Percentiles rank a stretch among this genome's conserved stretches.
Evolutionary conservation across 805 yeast species (phyloP).

Genomic region (Hanseniaspora thailandica): DNA sequence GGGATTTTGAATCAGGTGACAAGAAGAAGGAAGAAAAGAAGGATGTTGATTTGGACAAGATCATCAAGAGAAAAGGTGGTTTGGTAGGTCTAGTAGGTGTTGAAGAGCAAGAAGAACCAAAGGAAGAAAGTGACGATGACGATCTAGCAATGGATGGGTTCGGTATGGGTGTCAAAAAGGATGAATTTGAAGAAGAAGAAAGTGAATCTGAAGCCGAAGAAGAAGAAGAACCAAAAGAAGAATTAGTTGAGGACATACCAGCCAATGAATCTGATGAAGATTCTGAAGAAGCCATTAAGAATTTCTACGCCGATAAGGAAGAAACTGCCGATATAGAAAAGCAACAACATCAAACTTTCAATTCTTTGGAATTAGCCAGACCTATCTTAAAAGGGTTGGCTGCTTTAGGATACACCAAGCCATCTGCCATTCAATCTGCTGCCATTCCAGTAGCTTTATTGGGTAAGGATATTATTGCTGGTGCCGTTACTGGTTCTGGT

Average conservation of each 20-base stretch:
- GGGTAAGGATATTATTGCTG: constrained; percentile 96
- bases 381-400: constrained; percentile 78
- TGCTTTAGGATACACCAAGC: constrained; percentile 69
- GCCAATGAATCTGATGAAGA: constrained; percentile 24
- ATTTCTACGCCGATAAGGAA: constrained; percentile 52
- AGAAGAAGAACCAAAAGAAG: constrained; percentile 21
- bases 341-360: constrained; percentile 53
- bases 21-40: constrained; percentile 25
- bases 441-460: constrained; percentile 84
- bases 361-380: constrained; percentile 69
- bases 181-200: constrained; percentile 27
- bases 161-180: constrained; percentile 30
- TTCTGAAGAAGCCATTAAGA: constrained; percentile 69
- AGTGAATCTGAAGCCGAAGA: constrained; percentile 25
- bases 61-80: constrained; percentile 80
- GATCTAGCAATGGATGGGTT: constrained; percentile 32
- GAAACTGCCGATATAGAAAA: constrained; percentile 45
- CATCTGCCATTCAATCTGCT: constrained; percentile 89
- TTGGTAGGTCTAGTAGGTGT: constrained; percentile 43
- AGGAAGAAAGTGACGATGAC: constrained; percentile 32
- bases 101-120: constrained; percentile 34
- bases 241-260: constrained; percentile 12
- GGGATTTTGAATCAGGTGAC: constrained; percentile 59
- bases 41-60: constrained; percentile 78
- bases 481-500: constrained; percentile 99